Conservation (phyloP, 1,284 basidiomycete species). For the Crucibulum cyathiforme region DNA sequence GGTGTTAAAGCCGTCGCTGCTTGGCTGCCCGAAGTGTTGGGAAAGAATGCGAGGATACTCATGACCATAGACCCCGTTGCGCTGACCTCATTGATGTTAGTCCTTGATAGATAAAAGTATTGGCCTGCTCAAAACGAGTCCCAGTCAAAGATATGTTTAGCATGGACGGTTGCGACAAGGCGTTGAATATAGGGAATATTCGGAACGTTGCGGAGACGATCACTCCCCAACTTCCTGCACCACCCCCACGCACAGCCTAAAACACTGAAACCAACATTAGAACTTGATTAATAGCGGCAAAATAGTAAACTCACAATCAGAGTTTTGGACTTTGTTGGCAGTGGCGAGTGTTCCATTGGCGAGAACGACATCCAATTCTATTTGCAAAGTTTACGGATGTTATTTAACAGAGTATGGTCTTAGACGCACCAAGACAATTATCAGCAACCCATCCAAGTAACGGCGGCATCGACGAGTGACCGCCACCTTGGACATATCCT, state of each 20-base stretch:
- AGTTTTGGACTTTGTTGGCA: conserved; percentile 21
- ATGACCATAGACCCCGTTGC: background rate
- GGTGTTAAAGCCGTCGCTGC: conserved; percentile 7
- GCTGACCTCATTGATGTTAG: background rate
- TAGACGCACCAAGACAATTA: conserved; percentile 29
- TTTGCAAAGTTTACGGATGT: background rate
- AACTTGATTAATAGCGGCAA: background rate
- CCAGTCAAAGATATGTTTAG: conserved; percentile 39
- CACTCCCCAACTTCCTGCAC: conserved; percentile 41
- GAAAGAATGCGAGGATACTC: conserved; percentile 23
- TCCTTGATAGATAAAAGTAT: conserved; percentile 32
- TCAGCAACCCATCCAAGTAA: conserved; percentile 35
- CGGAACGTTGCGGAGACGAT: conserved; percentile 37
- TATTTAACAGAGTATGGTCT: background rate
- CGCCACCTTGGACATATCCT: conserved; percentile 40
- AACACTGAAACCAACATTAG: conserved; percentile 24
- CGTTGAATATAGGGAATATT: conserved; percentile 36
- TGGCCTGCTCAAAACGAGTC: conserved; percentile 34
- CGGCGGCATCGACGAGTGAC: conserved; percentile 34
- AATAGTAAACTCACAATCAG: conserved; percentile 10
- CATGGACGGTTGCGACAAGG: conserved; percentile 10
- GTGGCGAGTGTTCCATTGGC: conserved; percentile 32
- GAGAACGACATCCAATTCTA: conserved; percentile 33
- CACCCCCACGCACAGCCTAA: conserved; percentile 41
- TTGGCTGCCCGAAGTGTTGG: conserved; percentile 4